Percentiles rank a stretch among this genome's conserved stretches.
Evolutionary conservation across 2,329 filamentous ascomycete species (phyloP).

Genomic region (Daldinia sp.): DNA sequence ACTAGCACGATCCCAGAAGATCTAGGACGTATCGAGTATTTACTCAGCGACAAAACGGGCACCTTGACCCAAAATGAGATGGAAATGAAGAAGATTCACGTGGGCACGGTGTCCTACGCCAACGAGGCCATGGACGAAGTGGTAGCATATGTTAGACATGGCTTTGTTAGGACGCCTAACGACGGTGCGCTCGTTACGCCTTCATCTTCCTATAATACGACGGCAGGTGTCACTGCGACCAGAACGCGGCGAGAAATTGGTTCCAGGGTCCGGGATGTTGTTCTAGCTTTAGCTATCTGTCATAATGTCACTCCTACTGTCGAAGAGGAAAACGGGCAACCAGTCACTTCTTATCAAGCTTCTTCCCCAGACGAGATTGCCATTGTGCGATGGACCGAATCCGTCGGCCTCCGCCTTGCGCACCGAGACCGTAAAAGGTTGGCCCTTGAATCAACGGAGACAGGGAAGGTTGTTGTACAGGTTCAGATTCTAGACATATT

Average conservation of each 20-base stretch:
- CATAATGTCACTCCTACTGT: constrained; percentile 96
- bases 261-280: constrained; percentile 88
- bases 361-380: constrained; percentile 98
- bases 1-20: constrained; percentile 99
- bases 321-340: constrained; percentile 81
- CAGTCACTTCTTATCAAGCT: constrained; percentile 88
- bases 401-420: constrained; percentile 83
- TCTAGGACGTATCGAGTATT: constrained; percentile 91
- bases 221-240: constrained; percentile 70
- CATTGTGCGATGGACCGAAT: constrained; percentile 95
- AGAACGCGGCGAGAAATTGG: constrained; percentile 93
- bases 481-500: constrained; percentile 94
- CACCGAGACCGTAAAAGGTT: constrained; percentile 90
- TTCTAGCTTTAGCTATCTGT: constrained; percentile 89
- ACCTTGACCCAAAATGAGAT: constrained; percentile 98
- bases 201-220: constrained; percentile 72
- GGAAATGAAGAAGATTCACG: constrained; percentile 98
- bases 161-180: constrained; percentile 66
- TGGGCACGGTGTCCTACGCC: constrained; percentile 96
- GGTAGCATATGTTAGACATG: constrained; percentile 82
- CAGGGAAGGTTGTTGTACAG: constrained; percentile 77
- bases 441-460: constrained; percentile 78
- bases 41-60: constrained; percentile 97
- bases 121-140: constrained; percentile 99
- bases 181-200: constrained; percentile 72